Base-by-base conservation (phyloP, 352 stramenopile genomes). In the Globisporangium spinosum region DNA sequence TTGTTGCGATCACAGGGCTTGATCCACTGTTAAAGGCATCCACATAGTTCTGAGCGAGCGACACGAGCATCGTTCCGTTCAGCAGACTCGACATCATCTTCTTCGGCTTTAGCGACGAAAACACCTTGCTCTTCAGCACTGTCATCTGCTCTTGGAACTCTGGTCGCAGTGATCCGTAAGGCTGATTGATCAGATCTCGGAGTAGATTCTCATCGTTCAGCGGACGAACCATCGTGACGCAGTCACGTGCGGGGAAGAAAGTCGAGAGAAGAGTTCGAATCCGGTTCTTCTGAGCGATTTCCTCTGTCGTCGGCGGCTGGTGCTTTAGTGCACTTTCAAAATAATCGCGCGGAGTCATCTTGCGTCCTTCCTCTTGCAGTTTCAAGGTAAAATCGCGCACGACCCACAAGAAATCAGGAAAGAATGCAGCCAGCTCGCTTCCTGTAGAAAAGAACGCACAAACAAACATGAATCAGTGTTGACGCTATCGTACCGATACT, bases 191-290 rank as follows among this genome's bases (percentile, higher is more conserved):
- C 27, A 94, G 59, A 1, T 84, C 66, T 35, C 80, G 70, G 13
- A 94, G 69, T 34, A 89, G 65, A 12, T 64, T 67, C 58, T 95
- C 87, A 40, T 94, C 85, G 65, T 75, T 85, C 9, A 93, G 67
- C 3, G 87, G 87, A 0, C 87, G 82, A 7, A 94, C 85, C 76
- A 95, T 87, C 32, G 86, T 94, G 29, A 90, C 67, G 55, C 87
- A 95, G 64, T 95, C 82, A 58, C 86, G 74, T 2, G 80, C 74
- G n/a, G 80, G 82, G 64, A 95, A 95, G 66, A 93, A 91, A 1
- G 75, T 81, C 23, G 72, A 72, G 9, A 95, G 61, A 5, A 91
- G 54, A 6, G 75, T 70, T 22, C 87, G 82, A 56, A 92, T 82
- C 27, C 68, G 67, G 71, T 94, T 93, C 68, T 89, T 87, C 58